Percentiles rank a stretch among this genome's conserved stretches.
Evolutionary conservation across 1,284 basidiomycete genomes (phyloP).

Genomic region (Ganoderma lingzhi): DNA sequence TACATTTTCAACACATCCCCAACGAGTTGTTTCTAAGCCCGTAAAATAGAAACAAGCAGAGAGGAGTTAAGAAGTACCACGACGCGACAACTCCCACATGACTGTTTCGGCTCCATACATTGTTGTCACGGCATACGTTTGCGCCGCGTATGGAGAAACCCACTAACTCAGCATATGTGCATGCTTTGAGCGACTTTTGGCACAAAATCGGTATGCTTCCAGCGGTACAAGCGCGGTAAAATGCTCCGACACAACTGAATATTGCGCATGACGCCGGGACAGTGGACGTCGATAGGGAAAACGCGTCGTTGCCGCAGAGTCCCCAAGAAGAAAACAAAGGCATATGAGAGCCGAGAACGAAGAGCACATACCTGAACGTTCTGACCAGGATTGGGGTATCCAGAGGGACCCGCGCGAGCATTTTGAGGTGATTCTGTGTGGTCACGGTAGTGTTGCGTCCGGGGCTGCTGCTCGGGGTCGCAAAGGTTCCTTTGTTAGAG

Average conservation of each 20-base stretch:
- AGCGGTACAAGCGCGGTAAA: neutral
- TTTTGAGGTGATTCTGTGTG: neutral
- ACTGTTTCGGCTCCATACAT: too few relatives aligned
- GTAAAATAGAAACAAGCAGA: too few relatives aligned
- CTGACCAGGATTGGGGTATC: slow-evolving; percentile 1
- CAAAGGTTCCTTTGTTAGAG: slow-evolving; percentile 9
- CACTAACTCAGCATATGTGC: neutral
- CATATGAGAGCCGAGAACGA: neutral
- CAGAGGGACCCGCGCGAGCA: neutral
- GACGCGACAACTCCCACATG: too few relatives aligned
- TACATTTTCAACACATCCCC: too few relatives aligned
- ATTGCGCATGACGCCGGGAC: neutral
- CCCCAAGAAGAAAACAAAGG: neutral
- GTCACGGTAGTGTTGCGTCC: neutral
- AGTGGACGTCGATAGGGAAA: neutral
- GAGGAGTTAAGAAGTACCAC: too few relatives aligned
- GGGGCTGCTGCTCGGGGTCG: neutral
- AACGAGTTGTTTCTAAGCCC: too few relatives aligned
- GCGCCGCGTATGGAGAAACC: neutral
- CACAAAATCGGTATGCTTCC: neutral
- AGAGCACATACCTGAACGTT: slow-evolving; percentile 5
- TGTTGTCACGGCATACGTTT: too few relatives aligned
- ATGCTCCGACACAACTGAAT: neutral
- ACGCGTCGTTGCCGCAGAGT: neutral
- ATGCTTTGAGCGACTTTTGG: neutral